phyloP scores from a whole-genome alignment of 1,284 basidiomycete genomes.

The Ganoderma leucocontextum region DNA sequence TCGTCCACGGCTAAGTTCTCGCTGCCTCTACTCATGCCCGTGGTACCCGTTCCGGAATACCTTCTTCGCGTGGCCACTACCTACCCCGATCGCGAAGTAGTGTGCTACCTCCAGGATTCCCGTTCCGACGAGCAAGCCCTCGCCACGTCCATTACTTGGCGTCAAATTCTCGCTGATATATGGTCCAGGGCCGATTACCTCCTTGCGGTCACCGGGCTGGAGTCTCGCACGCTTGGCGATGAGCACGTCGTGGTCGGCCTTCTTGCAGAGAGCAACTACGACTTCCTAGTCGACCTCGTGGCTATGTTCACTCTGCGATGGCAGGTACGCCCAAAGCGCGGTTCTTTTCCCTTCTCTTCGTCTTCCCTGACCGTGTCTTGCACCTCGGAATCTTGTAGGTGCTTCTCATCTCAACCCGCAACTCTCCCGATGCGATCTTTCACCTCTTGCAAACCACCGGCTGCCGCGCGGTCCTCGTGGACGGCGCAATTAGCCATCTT shows the following conservation, averaged over 20 bases:
- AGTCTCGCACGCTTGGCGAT: constrained; percentile 7
- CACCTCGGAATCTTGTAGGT: not conserved
- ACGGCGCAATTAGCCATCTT: constrained; percentile 18
- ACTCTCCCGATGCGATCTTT: constrained; percentile 17
- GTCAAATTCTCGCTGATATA: constrained; percentile 18
- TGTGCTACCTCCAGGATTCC: constrained; percentile 16
- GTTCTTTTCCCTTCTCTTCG: not conserved
- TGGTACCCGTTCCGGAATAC: constrained; percentile 15
- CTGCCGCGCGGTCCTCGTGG: constrained; percentile 15
- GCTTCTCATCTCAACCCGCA: constrained; percentile 18
- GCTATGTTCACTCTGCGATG: constrained; percentile 16
- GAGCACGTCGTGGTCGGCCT: constrained; percentile 16
- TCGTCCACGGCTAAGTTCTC: constrained; percentile 10
- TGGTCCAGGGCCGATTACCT: constrained; percentile 16
- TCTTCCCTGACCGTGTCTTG: not conserved
- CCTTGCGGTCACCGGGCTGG: constrained; percentile 5
- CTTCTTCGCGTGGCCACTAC: constrained; percentile 13
- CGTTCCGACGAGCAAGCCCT: not conserved
- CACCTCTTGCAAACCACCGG: constrained; percentile 17
- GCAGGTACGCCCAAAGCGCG: constrained; percentile 6
- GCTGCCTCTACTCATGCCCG: constrained; percentile 6
- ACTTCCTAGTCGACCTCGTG: constrained; percentile 19
- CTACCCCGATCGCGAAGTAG: constrained; percentile 18
- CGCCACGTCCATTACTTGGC: constrained; percentile 16
- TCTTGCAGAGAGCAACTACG: constrained; percentile 21